Evolutionary conservation across 2,329 filamentous ascomycete genomes (phyloP), one percentile per base, ranked within the genome.

Genomic region (Calonectria pseudoreteaudii): DNA sequence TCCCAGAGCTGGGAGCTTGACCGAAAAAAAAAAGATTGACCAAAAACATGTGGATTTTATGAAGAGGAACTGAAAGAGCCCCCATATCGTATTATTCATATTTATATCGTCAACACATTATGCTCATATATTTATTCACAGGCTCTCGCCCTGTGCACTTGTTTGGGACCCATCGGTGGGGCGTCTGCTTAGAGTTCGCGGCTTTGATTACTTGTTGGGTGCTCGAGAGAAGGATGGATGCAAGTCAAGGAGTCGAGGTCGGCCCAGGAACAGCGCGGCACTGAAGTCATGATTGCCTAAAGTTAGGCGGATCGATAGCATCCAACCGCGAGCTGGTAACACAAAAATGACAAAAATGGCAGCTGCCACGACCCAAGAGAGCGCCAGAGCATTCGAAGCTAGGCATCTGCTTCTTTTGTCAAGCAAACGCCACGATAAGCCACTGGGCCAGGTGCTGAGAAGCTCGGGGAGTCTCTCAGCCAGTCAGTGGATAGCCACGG

Each of bases 381-480:
- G 23, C 18, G 26, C 10, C 30, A n/a, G 49, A 68, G n/a, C 49
- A 52, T 23, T 50, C 31, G 30, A 41, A 60, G 53, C 38, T 44
- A 66, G 28, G 44, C 23, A 31, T 36, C 52, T 44, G 31, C 36
- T 28, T 49, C 36, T 53, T 52, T 60, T 56, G n/a, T 36, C 34
- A 31, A 66, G 60, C 60, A 60, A 31, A 64, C 66, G 66, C 71
- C 71, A 73, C 71, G 50, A 52, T 44, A 66, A 72, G 71, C 71
- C 65, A 72, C 65, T 53, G 16, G 13, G 23, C 56, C 58, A 69
- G 60, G 66, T 62, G 56, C 58, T 66, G 49, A 44, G 30, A 49
- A 64, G 60, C 66, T 66, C 58, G 31, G 66, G 66, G 38, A 50
- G 60, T 23, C 58, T 73, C 58, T 47, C 30, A 73, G 60, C 71